Base-by-base conservation (phyloP, 352 stramenopile genomes). In the Lagenidium giganteum region DNA sequence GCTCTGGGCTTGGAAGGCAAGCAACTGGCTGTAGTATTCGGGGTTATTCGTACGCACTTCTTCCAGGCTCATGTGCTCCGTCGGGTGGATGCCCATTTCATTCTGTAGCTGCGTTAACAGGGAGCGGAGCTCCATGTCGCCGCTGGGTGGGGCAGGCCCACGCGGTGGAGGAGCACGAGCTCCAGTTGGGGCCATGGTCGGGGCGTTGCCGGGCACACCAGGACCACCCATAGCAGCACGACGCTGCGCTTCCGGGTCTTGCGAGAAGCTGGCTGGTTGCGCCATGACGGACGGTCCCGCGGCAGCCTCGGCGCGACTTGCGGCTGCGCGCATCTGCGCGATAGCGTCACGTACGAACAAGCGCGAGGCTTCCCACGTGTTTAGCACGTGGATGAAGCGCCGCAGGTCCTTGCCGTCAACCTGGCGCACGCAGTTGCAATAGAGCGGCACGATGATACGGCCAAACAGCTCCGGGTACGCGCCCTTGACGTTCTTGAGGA, bases 1-100 rank as follows among this genome's bases (percentile, higher is more conserved):
- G 24, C 42, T 68, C 17, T 64, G 64, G 20, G 61, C 56, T 28
- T 81, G 74, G 45, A 79, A 91, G 49, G 69, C 73, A 34, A 89
- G 61, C 41, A 93, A 64, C 48, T 91, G 69, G 34, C 74, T 78
- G 52, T 93, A 93, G 64, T 86, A 90, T 30, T 75, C 74, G 13
- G 82, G 79, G 51, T 93, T 92, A 61, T 89, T 78, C 24, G 74
- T 65, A n/a, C 79, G 76, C 50, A 93, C 82, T 71, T 93, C 75
- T 47, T 93, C 82, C 23, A 93, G 62, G 41, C 72, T 80, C 65
- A 93, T 80, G 57, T 93, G 82, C 49, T 91, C 69, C 1, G 79
- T 89, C 33, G 82, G 82, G 47, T 93, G 82, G 42, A 93, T 90
- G 3, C 68, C 74, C 75, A 92, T 90, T 31, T 93, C 82, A 34